A percentile compares a stretch with the other conserved stretches of the same genome.
Conservation (phyloP, 169 alveolate species). For the Amoebophrya sp. region DNA sequence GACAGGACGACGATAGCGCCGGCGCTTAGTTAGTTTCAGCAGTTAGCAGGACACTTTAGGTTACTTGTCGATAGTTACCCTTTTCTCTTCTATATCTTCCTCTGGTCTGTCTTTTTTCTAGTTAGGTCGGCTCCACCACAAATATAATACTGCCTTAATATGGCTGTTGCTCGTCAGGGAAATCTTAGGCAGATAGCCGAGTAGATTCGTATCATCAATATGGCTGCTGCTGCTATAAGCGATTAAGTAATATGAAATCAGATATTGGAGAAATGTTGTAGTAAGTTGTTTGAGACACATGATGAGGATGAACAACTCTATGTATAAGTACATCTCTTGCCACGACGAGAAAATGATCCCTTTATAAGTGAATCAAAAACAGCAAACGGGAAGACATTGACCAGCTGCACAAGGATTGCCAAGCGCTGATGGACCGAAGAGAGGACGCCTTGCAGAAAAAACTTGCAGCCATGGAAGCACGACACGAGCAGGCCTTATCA, state of each 20-base stretch:
- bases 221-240: neutral
- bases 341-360: neutral
- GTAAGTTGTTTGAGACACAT: neutral
- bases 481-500: neutral
- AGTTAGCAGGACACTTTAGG: no score
- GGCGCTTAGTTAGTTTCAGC: no score
- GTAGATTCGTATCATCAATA: no score
- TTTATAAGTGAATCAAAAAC: neutral
- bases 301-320: neutral
- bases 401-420: slow-evolving; percentile 5
- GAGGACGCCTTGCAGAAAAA: slow-evolving; percentile 19
- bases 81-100: no score
- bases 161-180: no score
- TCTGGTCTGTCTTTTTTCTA: no score
- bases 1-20: no score
- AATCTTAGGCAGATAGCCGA: no score
- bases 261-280: neutral
- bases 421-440: slow-evolving; percentile 10
- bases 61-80: no score
- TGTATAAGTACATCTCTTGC: neutral
- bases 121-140: no score
- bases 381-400: neutral
- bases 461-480: neutral
- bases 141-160: no score
- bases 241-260: neutral